Base-by-base conservation (phyloP, 257 asterid genomes). In the Fraxinus pennsylvanica region DNA sequence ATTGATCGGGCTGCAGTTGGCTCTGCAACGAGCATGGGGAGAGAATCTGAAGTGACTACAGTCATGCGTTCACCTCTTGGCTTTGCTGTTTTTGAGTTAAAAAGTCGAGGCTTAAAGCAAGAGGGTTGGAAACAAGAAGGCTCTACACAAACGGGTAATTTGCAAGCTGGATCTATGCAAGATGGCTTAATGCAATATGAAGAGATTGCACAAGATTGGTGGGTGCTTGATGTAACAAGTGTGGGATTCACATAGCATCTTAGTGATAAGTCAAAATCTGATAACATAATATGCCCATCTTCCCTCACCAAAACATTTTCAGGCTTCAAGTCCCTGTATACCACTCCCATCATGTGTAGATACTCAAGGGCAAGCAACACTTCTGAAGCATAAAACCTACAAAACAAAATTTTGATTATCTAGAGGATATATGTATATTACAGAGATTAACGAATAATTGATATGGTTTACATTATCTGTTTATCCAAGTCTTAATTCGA, bases 261-360 rank as follows among this genome's bases (percentile, higher is more conserved):
- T 54, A 92, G 74, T 12, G 99, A 94, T 50, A 94, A 80, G 84
- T 94, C 97, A 30, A 94, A 94, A 89, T 94, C 99, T 0, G 99
- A 94, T 8, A 94, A 85, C 99, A 94, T 94, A 65, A 95, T 92
- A 50, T 95, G 98, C 29, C 98, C 99, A 72, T 95, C 99, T 57
- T 93, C 99, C 74, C 98, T 86, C 30, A 95, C 97, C 73, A 95
- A 80, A 12, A 95, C 99, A 65, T 95, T 95, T 75, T 95, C 99
- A 0, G 99, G 99, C 84, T 94, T 94, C 39, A 94, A 76, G 86
- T 94, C 98, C 67, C 98, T 59, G 80, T 94, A 94, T 14, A 94
- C 90, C 59, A 94, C 97, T 6, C 99, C 99, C 98, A 94, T 92
- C 99, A 94, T 91, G 75, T 94, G 99, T 15, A 94, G 81, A 74